Evolutionary conservation across 163 green algal species (phyloP), one percentile per base, ranked within the genome.

Genomic region (Scenedesmus sp.): DNA sequence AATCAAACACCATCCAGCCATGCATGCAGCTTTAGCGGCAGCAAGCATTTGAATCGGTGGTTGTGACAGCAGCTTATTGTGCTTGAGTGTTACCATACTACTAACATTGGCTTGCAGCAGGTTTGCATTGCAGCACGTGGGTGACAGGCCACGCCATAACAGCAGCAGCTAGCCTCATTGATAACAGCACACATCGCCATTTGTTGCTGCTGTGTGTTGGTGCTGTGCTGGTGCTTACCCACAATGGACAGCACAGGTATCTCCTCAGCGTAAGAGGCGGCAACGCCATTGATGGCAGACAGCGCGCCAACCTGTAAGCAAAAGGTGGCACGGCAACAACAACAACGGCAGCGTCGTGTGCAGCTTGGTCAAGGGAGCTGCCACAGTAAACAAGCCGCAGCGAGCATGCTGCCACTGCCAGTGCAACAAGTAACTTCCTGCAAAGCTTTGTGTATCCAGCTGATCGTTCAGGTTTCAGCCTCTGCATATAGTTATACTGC

Each of bases 211-310:
- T 46, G 34, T 46, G 34, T 46, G 34, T 0, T 46, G 34, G 34
- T 46, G 4, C 18, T 70, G 5, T 56, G 20, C 4, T 55, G 20
- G 20, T 57, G 55, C 94, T 67, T 73, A 91, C 87, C 87, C 10
- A 91, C 87, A 23, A 91, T 64, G 2, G 70, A 56, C 34, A 97
- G 95, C 60, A 97, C 76, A 2, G 96, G 95, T 18, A 97, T 92
- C 83, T 95, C 93, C 55, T 97, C 95, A 5, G 89, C 91, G 86
- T 96, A 97, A 1, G 96, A 95, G 0, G 93, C 94, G 52, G 93
- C 93, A 26, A 93, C 90, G 59, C 94, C 96, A 79, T 98, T 98
- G 94, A 98, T 96, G 57, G 92, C 73, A 3, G 88, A 95, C 9
- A 98, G 93, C 1, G 94, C 94, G 5, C 96, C 96, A 5, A 97